Conservation (phyloP, 2,329 filamentous ascomycete species). For the Thelonectria olida region DNA sequence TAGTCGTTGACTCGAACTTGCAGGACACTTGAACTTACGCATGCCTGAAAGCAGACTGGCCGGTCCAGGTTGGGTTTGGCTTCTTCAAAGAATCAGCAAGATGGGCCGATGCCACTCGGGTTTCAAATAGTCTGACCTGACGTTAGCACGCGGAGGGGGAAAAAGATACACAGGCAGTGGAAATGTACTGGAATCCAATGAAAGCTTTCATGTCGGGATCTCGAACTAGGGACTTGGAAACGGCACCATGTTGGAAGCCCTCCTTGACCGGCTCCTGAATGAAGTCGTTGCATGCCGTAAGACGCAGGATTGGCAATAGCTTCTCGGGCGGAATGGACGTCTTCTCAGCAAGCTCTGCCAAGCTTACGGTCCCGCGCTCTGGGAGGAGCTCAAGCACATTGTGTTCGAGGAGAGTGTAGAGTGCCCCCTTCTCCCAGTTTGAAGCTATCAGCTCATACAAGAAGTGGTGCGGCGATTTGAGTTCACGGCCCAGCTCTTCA, state of each 20-base stretch:
- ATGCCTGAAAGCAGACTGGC: conserved; percentile 32
- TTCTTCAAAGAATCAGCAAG: conserved; percentile 30
- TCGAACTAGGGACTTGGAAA: conserved; percentile 16
- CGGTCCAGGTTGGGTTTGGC: conserved; percentile 26
- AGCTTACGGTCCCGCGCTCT: not conserved
- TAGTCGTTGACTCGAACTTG: not conserved
- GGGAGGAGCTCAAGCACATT: conserved; percentile 24
- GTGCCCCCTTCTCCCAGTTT: conserved; percentile 32
- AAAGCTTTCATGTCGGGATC: conserved; percentile 26
- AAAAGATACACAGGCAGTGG: fast-evolving
- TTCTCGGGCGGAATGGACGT: conserved; percentile 23
- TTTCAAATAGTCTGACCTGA: conserved; percentile 24
- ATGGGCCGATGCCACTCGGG: conserved; percentile 28
- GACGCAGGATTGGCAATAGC: conserved; percentile 23
- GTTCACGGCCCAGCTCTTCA: conserved; percentile 12
- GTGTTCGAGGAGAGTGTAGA: conserved; percentile 29
- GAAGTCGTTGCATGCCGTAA: conserved; percentile 26
- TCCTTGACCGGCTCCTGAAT: conserved; percentile 14
- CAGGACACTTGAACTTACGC: conserved; percentile 16
- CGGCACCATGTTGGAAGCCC: conserved; percentile 17
- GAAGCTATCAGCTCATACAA: conserved; percentile 54
- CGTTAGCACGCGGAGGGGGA: not conserved
- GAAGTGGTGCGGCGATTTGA: conserved; percentile 30
- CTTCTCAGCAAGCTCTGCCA: conserved; percentile 20
- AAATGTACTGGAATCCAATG: conserved; percentile 29